Conservation (phyloP, 768 basidiomycete genomes). For the Saitozyma podzolica region DNA sequence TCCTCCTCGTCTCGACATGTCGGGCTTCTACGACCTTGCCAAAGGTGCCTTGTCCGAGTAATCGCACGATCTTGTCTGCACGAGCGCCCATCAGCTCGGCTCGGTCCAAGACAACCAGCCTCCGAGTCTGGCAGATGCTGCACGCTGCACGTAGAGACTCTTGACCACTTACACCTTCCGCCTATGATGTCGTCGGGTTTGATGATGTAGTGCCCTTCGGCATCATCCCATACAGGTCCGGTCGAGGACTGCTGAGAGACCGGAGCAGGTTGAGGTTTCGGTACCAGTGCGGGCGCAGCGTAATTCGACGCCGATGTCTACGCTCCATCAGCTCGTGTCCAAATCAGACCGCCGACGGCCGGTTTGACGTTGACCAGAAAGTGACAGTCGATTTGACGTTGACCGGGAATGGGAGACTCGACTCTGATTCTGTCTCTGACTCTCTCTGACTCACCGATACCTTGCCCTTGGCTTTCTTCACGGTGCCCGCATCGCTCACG, state of each 20-base stretch:
- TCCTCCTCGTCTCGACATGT: conserved; percentile 68
- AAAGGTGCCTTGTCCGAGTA: conserved; percentile 96
- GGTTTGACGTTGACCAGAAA: no score
- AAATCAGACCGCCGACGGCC: no score
- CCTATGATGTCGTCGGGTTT: conserved; percentile 84
- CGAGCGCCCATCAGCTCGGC: background rate
- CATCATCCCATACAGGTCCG: conserved; percentile 71
- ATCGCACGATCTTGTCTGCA: conserved; percentile 82
- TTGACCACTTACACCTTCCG: conserved; percentile 65
- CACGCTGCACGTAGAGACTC: background rate
- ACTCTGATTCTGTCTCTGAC: no score
- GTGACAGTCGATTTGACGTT: no score
- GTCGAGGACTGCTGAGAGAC: conserved; percentile 12
- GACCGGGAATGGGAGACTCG: no score
- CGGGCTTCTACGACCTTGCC: conserved; percentile 96
- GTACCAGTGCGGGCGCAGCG: background rate
- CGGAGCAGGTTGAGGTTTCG: conserved; percentile 15
- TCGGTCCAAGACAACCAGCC: background rate
- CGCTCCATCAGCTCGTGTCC: no score
- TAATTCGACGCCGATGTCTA: no score
- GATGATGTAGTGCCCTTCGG: conserved; percentile 98
- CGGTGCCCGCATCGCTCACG: conserved; percentile 19
- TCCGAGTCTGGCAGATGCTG: conserved; percentile 3
- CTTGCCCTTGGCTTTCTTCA: conserved; percentile 38
- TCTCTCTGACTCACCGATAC: conserved; percentile 3